Evolutionary conservation across 73 alveolate species (phyloP), one percentile per base, ranked within the genome.

Genomic region (Stentor coeruleus): DNA sequence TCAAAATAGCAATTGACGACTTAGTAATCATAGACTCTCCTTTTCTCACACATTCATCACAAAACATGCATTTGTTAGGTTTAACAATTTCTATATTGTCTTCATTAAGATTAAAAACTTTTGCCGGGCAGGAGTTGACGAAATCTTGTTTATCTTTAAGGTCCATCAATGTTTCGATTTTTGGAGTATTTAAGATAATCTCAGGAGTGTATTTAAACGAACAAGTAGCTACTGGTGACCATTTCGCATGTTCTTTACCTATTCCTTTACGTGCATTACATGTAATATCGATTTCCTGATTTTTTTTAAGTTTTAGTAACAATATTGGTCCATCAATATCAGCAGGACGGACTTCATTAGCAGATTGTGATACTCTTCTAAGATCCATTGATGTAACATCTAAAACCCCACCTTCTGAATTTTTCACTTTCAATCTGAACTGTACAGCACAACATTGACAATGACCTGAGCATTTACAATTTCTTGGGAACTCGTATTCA

Each of bases 181-280:
- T 85, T 20, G 86, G 92, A 40, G 83, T 75, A 59, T 93, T 95
- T 38, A 83, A 39, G 83, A 88, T 87, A 33, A 95, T 89, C 39
- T 82, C 92, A 3, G 99, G 98, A n/a, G 90, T 95, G 81, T 88
- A 91, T 74, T 93, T 91, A 89, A 93, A 77, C 14, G 85, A 77
- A 77, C 94, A 91, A 3, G 97, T 91, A 35, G 96, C 91, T 3
- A 91, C 99, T 11, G 99, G 98, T 35, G 96, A 89, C 99, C 99
- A 95, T 81, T 95, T 95, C 0, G 98, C 97, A 92, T 95, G 99
- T 58, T 86, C 91, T 80, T 90, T 93, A 3, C 98, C 99, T 6
- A 92, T 93, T 3, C 99, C 99, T 81, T 93, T 93, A 76, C 91
- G 91, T 1, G 98, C 99, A 3, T 92, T 90, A 58, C 89, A 76